A percentile compares a stretch with the other conserved stretches of the same genome.
These are phyloP conservation scores for Dalechampia spathulata DNA, from an alignment of 441 rosid genomes.

Conservation along the genomic window DNA sequence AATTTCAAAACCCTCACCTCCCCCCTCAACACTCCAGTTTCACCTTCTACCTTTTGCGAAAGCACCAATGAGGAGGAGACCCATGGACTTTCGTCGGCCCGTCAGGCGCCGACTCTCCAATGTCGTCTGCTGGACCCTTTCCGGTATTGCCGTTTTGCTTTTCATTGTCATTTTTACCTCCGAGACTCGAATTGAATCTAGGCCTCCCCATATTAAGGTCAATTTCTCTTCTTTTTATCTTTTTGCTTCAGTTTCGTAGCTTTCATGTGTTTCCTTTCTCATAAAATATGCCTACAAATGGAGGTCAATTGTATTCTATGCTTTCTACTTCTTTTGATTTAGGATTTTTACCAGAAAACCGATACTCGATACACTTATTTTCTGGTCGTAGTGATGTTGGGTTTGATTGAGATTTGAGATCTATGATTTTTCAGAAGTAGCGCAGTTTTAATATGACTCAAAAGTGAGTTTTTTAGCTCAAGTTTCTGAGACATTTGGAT, in stretches of 20 bases:
- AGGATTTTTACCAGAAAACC: background rate
- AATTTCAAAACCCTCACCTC: too few relatives aligned
- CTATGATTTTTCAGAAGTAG: background rate
- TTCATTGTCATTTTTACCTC: constrained; percentile 62
- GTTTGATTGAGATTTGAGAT: background rate
- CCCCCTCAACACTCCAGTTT: too few relatives aligned
- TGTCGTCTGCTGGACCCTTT: constrained; percentile 70
- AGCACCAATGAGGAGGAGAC: constrained; percentile 88
- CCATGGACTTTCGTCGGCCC: constrained; percentile 59
- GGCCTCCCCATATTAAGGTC: constrained; percentile 48
- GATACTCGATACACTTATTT: background rate
- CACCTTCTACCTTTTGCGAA: too few relatives aligned
- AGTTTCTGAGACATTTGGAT: too few relatives aligned
- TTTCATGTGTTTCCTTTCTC: too few relatives aligned
- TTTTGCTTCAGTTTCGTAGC: background rate
- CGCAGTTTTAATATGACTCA: background rate
- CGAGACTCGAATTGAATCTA: constrained; percentile 57
- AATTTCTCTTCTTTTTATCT: constrained; percentile 10
- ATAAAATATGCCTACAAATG: too few relatives aligned
- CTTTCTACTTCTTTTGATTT: too few relatives aligned
- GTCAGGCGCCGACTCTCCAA: constrained; percentile 61
- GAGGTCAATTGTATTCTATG: background rate
- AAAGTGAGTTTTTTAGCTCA: too few relatives aligned
- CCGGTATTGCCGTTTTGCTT: constrained; percentile 45
- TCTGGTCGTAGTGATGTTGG: background rate